A percentile compares a stretch with the other conserved stretches of the same genome.
These are phyloP conservation scores for Pluteus cervinus DNA, from an alignment of 768 basidiomycete species.

Conservation along the genomic window DNA sequence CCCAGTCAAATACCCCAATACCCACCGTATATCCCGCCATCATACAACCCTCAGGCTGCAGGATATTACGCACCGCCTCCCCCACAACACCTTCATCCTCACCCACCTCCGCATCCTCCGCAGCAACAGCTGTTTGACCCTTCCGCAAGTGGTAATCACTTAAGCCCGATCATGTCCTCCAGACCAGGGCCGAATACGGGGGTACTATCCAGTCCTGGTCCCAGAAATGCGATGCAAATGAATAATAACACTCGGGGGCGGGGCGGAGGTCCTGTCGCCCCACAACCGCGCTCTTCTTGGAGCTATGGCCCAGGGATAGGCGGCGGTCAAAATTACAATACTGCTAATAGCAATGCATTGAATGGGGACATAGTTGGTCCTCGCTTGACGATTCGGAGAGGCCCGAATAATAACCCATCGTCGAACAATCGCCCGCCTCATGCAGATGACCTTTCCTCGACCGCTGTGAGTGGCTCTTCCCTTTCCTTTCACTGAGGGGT, in stretches of 20 bases:
- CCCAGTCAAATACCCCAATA: slow-evolving; percentile 26
- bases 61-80: slow-evolving; percentile 9
- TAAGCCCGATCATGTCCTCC: slow-evolving; percentile 14
- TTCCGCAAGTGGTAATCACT: slow-evolving; percentile 10
- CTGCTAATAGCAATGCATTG: slow-evolving; percentile 20
- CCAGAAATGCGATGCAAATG: slow-evolving; percentile 13
- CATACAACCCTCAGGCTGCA: slow-evolving; percentile 13
- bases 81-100: slow-evolving; percentile 13
- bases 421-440: slow-evolving; percentile 50
- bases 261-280: slow-evolving; percentile 20
- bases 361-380: slow-evolving; percentile 58
- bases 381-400: slow-evolving; percentile 52
- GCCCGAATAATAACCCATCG: slow-evolving; percentile 41
- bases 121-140: slow-evolving; percentile 11
- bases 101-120: slow-evolving; percentile 14
- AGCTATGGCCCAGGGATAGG: slow-evolving; percentile 63
- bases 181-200: slow-evolving; percentile 17
- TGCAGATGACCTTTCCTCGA: slow-evolving; percentile 73
- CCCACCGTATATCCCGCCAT: slow-evolving; percentile 27
- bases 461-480: slow-evolving; percentile 70
- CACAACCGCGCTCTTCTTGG: slow-evolving; percentile 51
- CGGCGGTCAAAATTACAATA: slow-evolving; percentile 37
- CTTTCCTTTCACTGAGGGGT: slow-evolving; percentile 3
- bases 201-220: slow-evolving; percentile 8
- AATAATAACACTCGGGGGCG: slow-evolving; percentile 24